Percentiles rank a stretch among this genome's conserved stretches.
These are phyloP conservation scores for Histomonas meleagridis DNA, from an alignment of 208 protist species.

Conservation along the genomic window DNA sequence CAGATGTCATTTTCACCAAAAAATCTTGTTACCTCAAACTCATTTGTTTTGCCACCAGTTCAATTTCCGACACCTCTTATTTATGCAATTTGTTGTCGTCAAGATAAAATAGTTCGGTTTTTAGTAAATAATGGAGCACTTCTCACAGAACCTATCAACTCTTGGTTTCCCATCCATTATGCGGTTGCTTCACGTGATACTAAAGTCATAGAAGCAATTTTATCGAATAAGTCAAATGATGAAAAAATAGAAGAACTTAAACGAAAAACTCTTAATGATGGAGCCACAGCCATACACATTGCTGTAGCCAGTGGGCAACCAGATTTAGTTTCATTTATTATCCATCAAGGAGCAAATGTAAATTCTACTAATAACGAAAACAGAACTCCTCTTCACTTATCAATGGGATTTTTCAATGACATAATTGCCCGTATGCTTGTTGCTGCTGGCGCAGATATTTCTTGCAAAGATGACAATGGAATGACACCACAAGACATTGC, in stretches of 20 bases:
- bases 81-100: conserved; percentile 18
- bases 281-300: not conserved
- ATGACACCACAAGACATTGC: not conserved
- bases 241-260: not conserved
- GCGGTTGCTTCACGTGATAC: not conserved
- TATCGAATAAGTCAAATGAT: not conserved
- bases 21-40: not conserved
- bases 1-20: conserved; percentile 9
- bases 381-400: not conserved
- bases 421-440: not conserved
- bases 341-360: not conserved
- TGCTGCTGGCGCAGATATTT: not conserved
- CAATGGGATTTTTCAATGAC: not conserved
- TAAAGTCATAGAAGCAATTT: not conserved
- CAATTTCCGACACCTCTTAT: not conserved
- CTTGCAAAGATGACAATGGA: not conserved
- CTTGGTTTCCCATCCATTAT: conserved; percentile 33
- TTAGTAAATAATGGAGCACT: not conserved
- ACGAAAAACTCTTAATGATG: not conserved
- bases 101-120: conserved; percentile 1
- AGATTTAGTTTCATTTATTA: not conserved
- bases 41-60: not conserved
- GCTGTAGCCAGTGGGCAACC: not conserved
- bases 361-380: not conserved
- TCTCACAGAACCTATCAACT: not conserved